A percentile compares a stretch with the other conserved stretches of the same genome.
phyloP scores from a whole-genome alignment of 495 filamentous ascomycete species.

The Tuber umbilicatum region DNA sequence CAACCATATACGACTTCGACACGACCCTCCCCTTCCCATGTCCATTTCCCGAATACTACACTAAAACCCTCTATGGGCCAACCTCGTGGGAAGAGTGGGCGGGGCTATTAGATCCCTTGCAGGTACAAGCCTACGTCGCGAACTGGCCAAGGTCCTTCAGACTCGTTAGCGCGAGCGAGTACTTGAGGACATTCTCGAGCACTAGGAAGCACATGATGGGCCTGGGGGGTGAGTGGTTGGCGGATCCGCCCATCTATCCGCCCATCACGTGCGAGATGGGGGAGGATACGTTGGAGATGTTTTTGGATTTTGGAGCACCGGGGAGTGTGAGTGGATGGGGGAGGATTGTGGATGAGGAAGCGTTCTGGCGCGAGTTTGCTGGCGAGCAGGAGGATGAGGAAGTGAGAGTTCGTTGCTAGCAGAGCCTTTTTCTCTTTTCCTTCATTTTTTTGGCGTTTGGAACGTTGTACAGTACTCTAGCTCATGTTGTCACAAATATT shows the following conservation, averaged over 20 bases:
- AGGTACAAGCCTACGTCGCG: slow-evolving; percentile 1
- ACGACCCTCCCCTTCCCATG: slow-evolving; percentile 33
- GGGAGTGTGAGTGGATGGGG: slow-evolving; percentile 18
- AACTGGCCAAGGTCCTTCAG: slow-evolving; percentile 19
- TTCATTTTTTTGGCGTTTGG: not conserved
- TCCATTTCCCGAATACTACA: slow-evolving; percentile 20
- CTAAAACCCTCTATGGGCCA: slow-evolving; percentile 19
- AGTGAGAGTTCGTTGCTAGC: not conserved
- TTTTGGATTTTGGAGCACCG: slow-evolving; percentile 13
- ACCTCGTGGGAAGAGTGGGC: not conserved
- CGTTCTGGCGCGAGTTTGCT: slow-evolving; percentile 17
- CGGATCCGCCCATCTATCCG: slow-evolving; percentile 19
- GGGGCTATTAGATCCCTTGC: not conserved
- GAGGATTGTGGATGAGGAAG: slow-evolving; percentile 11
- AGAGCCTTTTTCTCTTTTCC: not conserved
- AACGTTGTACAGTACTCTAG: not conserved
- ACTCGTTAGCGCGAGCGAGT: slow-evolving; percentile 17
- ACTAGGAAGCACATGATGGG: slow-evolving; percentile 33
- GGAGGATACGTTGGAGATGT: slow-evolving; percentile 23
- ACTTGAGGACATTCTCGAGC: slow-evolving; percentile 26
- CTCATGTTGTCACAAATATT: not conserved
- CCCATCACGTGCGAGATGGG: slow-evolving; percentile 18
- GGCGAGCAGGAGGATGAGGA: not conserved
- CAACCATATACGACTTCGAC: slow-evolving; percentile 38
- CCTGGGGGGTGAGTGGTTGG: slow-evolving; percentile 9